phyloP scores from a whole-genome alignment of 129 eudicot species.

The Artemisia tridentata region DNA sequence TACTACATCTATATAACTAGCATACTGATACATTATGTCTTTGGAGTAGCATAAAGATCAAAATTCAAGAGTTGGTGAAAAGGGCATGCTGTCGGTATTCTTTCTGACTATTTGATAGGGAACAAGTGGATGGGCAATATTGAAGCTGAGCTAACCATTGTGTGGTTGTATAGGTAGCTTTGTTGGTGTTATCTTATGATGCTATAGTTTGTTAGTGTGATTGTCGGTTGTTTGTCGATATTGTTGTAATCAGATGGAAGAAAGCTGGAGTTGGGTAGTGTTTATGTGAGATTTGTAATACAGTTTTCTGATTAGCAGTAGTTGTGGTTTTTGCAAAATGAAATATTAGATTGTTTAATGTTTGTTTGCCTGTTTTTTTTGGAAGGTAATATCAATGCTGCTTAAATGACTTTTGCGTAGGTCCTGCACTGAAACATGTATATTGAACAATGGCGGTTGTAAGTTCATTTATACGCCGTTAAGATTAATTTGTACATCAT shows the following conservation, averaged over 20 bases:
- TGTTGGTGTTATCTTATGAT: conserved; percentile 27
- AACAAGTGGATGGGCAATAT: conserved; percentile 9
- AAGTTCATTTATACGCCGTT: neutral
- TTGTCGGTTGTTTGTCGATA: conserved; percentile 16
- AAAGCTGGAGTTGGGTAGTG: conserved; percentile 8
- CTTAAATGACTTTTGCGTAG: neutral
- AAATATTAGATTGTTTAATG: conserved; percentile 11
- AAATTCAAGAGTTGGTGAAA: conserved; percentile 5
- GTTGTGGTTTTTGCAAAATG: conserved; percentile 4
- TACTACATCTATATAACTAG: conserved; percentile 24
- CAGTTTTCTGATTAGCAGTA: conserved; percentile 8
- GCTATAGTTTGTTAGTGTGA: conserved; percentile 29
- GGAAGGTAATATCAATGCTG: neutral
- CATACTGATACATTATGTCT: conserved; percentile 13
- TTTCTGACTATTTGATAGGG: conserved; percentile 30
- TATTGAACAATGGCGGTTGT: neutral
- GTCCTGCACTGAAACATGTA: neutral
- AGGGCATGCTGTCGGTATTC: conserved; percentile 18
- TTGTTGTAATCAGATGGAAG: conserved; percentile 11
- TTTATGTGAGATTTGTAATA: conserved; percentile 1
- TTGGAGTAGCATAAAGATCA: conserved; percentile 16
- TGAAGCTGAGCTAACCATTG: conserved; percentile 32
- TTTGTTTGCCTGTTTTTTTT: neutral
- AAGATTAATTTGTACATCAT: no score
- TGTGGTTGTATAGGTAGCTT: conserved; percentile 34